A percentile compares a stretch with the other conserved stretches of the same genome.
phyloP scores from a whole-genome alignment of 345 rosid species.

The Odontarrhena argentea region DNA sequence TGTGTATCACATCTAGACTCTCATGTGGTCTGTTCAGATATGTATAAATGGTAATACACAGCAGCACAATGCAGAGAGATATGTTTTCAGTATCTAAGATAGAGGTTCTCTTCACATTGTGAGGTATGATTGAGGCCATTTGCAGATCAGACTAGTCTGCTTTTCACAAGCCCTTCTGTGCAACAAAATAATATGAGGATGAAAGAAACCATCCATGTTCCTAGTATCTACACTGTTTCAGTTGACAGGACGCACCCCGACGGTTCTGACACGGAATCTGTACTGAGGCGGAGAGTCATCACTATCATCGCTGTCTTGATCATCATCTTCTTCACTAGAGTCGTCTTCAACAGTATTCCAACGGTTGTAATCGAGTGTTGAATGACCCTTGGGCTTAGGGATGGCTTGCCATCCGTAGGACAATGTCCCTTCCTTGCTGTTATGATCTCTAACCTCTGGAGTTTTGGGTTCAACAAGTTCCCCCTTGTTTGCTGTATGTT shows the following conservation, averaged over 20 bases:
- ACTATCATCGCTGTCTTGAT: slow-evolving; percentile 61
- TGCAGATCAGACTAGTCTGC: slow-evolving; percentile 17
- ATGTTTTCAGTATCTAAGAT: no score
- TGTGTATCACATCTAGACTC: slow-evolving; percentile 4
- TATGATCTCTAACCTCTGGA: slow-evolving; percentile 42
- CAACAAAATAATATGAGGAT: slow-evolving; percentile 30
- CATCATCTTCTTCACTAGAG: slow-evolving; percentile 83
- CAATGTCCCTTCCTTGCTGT: slow-evolving; percentile 41
- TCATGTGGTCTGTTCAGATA: neutral
- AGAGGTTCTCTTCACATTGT: neutral
- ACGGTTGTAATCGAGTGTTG: slow-evolving; percentile 78
- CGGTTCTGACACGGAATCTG: slow-evolving; percentile 80
- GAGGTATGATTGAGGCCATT: slow-evolving; percentile 5
- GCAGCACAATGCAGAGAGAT: neutral
- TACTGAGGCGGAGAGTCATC: slow-evolving; percentile 72
- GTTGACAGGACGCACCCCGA: slow-evolving; percentile 76
- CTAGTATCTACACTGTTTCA: slow-evolving; percentile 39
- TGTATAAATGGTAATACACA: slow-evolving; percentile 18
- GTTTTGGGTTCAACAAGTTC: slow-evolving; percentile 42
- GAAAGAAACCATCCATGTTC: slow-evolving; percentile 27
- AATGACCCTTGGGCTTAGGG: slow-evolving; percentile 97
- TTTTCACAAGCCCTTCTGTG: slow-evolving; percentile 8
- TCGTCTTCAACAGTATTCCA: slow-evolving; percentile 83
- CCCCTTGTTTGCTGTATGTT: slow-evolving; percentile 13
- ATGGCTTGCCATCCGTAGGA: slow-evolving; percentile 85